Evolutionary conservation across 1,284 basidiomycete genomes (phyloP).

Genomic region (Cutaneotrichosporon sp.): DNA sequence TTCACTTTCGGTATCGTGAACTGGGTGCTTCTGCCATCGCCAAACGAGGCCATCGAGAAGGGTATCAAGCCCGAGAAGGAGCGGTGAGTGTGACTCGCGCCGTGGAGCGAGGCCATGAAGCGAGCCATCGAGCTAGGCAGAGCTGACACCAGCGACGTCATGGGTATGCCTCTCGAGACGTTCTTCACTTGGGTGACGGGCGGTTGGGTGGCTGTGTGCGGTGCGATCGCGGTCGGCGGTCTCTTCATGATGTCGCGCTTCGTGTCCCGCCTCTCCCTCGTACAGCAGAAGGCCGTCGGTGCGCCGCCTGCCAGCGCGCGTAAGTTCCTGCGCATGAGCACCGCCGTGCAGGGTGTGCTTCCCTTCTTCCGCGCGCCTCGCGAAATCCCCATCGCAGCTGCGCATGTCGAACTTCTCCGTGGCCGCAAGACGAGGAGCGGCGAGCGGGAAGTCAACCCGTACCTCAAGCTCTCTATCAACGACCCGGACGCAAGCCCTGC

Average conservation of each 20-base stretch:
- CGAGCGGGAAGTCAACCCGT: conserved; percentile 1
- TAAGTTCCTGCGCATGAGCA: conserved; percentile 19
- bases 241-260: conserved; percentile 16
- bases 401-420: conserved; percentile 13
- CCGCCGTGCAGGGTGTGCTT: conserved; percentile 15
- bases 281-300: conserved; percentile 11
- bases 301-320: background rate
- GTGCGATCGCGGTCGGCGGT: conserved; percentile 9
- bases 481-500: background rate
- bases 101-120: background rate
- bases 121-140: background rate
- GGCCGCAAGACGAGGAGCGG: background rate
- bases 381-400: conserved; percentile 17
- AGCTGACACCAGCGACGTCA: conserved; percentile 14
- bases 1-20: conserved; percentile 9
- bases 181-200: conserved; percentile 14
- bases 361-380: conserved; percentile 8
- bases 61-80: conserved; percentile 7
- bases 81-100: conserved; percentile 12
- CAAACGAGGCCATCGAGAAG: conserved; percentile 9
- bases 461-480: conserved; percentile 7
- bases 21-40: conserved; percentile 15
- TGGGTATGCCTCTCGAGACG: conserved; percentile 16
- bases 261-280: conserved; percentile 21
- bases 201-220: conserved; percentile 9